Evolutionary conservation across 2,329 filamentous ascomycete species (phyloP).

Genomic region (Ambrosiella xylebori): DNA sequence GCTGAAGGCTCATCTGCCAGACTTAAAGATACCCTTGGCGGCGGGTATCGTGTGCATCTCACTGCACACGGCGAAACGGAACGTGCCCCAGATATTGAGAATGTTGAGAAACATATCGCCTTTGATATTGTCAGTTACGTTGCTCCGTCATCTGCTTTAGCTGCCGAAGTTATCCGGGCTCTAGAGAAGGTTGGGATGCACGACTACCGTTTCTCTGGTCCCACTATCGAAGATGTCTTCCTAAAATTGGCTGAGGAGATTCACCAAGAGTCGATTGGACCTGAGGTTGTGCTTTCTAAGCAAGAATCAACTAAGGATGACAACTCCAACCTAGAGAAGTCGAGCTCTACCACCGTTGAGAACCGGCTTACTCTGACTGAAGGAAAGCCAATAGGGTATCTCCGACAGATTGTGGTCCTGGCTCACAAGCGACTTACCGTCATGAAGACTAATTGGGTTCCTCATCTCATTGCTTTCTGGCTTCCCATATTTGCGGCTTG

Average conservation of each 20-base stretch:
- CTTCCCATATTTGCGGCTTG: slow-evolving; percentile 68
- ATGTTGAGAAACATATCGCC: slow-evolving; percentile 37
- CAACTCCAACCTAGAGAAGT: background rate
- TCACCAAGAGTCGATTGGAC: slow-evolving; percentile 18
- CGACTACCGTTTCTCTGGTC: slow-evolving; percentile 74
- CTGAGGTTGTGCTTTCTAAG: slow-evolving; percentile 14
- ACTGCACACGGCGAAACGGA: slow-evolving; percentile 23
- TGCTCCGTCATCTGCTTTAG: slow-evolving; percentile 50
- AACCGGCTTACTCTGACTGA: slow-evolving; percentile 39
- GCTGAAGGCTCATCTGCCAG: slow-evolving; percentile 73
- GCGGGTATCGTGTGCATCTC: slow-evolving; percentile 69
- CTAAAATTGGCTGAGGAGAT: slow-evolving; percentile 71
- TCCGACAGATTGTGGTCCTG: slow-evolving; percentile 54
- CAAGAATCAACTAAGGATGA: slow-evolving; percentile 12
- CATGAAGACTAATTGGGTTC: slow-evolving; percentile 59
- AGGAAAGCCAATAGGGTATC: slow-evolving; percentile 51
- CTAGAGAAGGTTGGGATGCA: slow-evolving; percentile 50
- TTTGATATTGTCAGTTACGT: slow-evolving; percentile 61
- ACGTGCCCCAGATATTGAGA: slow-evolving; percentile 32
- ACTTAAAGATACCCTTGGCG: slow-evolving; percentile 65
- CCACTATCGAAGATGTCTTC: slow-evolving; percentile 87
- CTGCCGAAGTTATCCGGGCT: slow-evolving; percentile 51
- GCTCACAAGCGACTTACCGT: slow-evolving; percentile 65
- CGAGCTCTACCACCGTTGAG: background rate
- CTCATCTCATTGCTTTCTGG: slow-evolving; percentile 55